Conservation (phyloP, 164 flowering plant species). For the Aristolochia contorta region DNA sequence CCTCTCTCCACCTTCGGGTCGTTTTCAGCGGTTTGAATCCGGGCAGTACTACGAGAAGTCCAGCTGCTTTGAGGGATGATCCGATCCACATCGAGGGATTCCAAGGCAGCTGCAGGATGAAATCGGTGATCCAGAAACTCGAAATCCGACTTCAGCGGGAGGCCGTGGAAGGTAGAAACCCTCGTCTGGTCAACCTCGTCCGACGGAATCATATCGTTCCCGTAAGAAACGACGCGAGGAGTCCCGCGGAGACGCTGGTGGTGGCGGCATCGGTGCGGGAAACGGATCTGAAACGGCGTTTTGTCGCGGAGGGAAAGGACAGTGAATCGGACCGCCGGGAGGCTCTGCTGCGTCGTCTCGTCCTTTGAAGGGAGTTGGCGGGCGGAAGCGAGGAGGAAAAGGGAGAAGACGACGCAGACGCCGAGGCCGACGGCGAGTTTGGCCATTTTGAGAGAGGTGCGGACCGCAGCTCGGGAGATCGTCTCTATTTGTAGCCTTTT, state of each 20-base stretch:
- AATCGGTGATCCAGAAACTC: slow-evolving; percentile 3
- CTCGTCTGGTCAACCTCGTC: not conserved
- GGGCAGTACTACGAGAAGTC: not conserved
- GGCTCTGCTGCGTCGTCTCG: not conserved
- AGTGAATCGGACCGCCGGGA: not conserved
- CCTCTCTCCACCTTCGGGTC: not conserved
- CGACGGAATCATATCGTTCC: slow-evolving; percentile 31
- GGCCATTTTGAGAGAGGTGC: slow-evolving; percentile 19
- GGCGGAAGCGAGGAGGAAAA: slow-evolving; percentile 24
- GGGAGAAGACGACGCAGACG: slow-evolving; percentile 17
- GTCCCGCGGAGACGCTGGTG: slow-evolving; percentile 5
- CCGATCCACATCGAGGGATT: slow-evolving; percentile 4
- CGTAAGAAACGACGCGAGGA: slow-evolving; percentile 15
- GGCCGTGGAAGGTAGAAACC: not conserved
- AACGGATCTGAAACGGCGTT: slow-evolving; percentile 17
- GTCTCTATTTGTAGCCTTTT: no score
- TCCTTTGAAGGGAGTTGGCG: not conserved
- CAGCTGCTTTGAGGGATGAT: not conserved
- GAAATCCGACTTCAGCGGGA: slow-evolving; percentile 1
- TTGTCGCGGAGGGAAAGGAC: not conserved
- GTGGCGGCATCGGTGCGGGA: slow-evolving; percentile 19
- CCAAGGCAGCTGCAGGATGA: slow-evolving; percentile 1
- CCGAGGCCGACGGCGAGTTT: slow-evolving; percentile 13
- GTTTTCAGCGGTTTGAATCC: not conserved
- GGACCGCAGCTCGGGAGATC: not conserved